phyloP scores from a whole-genome alignment of 345 rosid species.

The Citrus inodora region DNA sequence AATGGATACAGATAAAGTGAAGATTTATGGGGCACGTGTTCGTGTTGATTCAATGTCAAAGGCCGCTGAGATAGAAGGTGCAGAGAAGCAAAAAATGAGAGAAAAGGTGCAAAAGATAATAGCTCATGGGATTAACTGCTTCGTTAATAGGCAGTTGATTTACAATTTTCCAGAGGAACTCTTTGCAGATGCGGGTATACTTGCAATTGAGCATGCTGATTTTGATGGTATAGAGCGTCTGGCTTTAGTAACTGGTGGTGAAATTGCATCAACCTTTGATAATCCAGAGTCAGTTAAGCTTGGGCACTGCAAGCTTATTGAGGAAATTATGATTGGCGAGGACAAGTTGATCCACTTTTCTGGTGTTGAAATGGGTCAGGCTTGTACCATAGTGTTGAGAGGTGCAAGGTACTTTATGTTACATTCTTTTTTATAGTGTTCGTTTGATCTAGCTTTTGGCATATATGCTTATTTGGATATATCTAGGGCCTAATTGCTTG shows the following conservation, averaged over 20 bases:
- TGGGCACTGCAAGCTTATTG: slow-evolving; percentile 91
- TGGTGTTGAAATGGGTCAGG: slow-evolving; percentile 96
- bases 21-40: slow-evolving; percentile 98
- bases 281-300: slow-evolving; percentile 98
- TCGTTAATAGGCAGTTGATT: slow-evolving; percentile 96
- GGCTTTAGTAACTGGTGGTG: slow-evolving; percentile 95
- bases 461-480: not conserved
- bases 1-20: slow-evolving; percentile 99
- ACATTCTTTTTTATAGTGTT: not conserved
- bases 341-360: slow-evolving; percentile 97
- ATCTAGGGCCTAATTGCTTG: not conserved
- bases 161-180: slow-evolving; percentile 98
- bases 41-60: slow-evolving; percentile 98
- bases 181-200: slow-evolving; percentile 95
- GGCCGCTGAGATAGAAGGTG: slow-evolving; percentile 98
- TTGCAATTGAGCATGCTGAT: slow-evolving; percentile 99
- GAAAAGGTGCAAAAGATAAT: slow-evolving; percentile 95
- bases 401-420: slow-evolving; percentile 70
- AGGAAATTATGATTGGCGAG: slow-evolving; percentile 99
- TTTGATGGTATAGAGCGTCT: slow-evolving; percentile 97
- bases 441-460: not conserved
- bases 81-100: slow-evolving; percentile 98
- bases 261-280: slow-evolving; percentile 95
- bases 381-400: slow-evolving; percentile 90
- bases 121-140: slow-evolving; percentile 91